phyloP scores from a whole-genome alignment of 352 stramenopile species.

The Paralagenidium karlingii region DNA sequence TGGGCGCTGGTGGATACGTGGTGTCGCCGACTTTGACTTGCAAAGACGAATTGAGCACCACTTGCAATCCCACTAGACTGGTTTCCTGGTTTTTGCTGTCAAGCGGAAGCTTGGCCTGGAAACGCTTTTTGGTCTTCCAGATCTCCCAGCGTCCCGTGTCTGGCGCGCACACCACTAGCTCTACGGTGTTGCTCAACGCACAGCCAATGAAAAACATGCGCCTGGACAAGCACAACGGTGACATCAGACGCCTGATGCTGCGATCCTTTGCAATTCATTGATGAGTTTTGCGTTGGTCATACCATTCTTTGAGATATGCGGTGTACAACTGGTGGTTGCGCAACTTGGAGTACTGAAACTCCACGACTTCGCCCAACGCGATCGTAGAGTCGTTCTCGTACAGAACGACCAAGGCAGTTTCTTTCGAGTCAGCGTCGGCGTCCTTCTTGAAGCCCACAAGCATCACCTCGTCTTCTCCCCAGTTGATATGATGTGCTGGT shows the following conservation, averaged over 20 bases:
- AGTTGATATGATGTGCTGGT: slow-evolving; percentile 51
- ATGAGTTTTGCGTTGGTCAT: slow-evolving; percentile 1
- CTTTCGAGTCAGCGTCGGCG: slow-evolving; percentile 36
- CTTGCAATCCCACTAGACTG: slow-evolving; percentile 32
- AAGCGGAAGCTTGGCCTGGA: slow-evolving; percentile 55
- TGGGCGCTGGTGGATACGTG: slow-evolving; percentile 23
- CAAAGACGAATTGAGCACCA: slow-evolving; percentile 41
- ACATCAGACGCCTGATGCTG: too few relatives aligned
- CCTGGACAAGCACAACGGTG: too few relatives aligned
- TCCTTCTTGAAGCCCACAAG: slow-evolving; percentile 42
- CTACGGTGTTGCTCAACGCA: slow-evolving; percentile 55
- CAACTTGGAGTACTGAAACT: slow-evolving; percentile 37
- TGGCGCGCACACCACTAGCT: slow-evolving; percentile 49
- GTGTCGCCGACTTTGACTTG: slow-evolving; percentile 34
- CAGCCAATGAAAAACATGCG: slow-evolving; percentile 72
- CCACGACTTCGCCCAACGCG: slow-evolving; percentile 48
- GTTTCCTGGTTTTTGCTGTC: slow-evolving; percentile 50
- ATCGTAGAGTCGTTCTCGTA: slow-evolving; percentile 32
- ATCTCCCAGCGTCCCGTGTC: slow-evolving; percentile 44
- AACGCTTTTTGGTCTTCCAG: slow-evolving; percentile 63
- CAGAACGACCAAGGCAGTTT: slow-evolving; percentile 26
- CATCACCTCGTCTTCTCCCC: slow-evolving; percentile 50
- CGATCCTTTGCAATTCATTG: neutral
- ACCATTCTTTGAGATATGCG: slow-evolving; percentile 46
- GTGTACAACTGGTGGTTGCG: slow-evolving; percentile 51